Conservation (phyloP, 2,329 filamentous ascomycete genomes). For the Aureobasidium pullulans region DNA sequence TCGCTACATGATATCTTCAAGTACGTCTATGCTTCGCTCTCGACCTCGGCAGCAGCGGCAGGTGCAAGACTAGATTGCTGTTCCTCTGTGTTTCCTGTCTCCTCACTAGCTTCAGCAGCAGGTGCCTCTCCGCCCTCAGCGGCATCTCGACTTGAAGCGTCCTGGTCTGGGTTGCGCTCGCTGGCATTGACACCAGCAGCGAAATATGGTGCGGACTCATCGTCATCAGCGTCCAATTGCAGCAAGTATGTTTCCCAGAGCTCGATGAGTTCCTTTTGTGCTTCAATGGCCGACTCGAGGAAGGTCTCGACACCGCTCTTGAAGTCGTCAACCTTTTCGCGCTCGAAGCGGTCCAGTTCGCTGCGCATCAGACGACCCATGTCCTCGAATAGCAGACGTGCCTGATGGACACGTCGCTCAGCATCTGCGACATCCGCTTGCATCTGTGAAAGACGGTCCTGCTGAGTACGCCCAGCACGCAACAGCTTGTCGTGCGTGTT, state of each 20-base stretch:
- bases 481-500: conserved; percentile 88
- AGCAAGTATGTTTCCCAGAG: conserved; percentile 98
- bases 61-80: background rate
- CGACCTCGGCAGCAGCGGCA: background rate
- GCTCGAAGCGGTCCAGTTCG: conserved; percentile 89
- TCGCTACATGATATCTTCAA: background rate
- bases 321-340: conserved; percentile 97
- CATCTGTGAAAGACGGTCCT: conserved; percentile 88
- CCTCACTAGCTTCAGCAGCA: background rate
- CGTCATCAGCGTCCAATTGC: conserved; percentile 90
- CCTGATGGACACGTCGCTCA: conserved; percentile 86
- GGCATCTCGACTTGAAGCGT: conserved; percentile 11
- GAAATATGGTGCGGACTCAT: conserved; percentile 41
- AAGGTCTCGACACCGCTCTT: conserved; percentile 98
- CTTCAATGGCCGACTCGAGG: conserved; percentile 91
- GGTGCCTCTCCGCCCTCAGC: background rate
- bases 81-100: background rate
- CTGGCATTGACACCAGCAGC: conserved; percentile 22
- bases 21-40: background rate
- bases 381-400: conserved; percentile 84
- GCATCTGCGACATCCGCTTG: conserved; percentile 91
- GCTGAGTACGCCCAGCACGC: conserved; percentile 87
- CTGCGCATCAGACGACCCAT: conserved; percentile 90
- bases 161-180: conserved; percentile 30
- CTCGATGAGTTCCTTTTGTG: conserved; percentile 90